A percentile compares a stretch with the other conserved stretches of the same genome.
Evolutionary conservation across 2,329 filamentous ascomycete genomes (phyloP).

Genomic region (Lasiodiplodia theobromae): DNA sequence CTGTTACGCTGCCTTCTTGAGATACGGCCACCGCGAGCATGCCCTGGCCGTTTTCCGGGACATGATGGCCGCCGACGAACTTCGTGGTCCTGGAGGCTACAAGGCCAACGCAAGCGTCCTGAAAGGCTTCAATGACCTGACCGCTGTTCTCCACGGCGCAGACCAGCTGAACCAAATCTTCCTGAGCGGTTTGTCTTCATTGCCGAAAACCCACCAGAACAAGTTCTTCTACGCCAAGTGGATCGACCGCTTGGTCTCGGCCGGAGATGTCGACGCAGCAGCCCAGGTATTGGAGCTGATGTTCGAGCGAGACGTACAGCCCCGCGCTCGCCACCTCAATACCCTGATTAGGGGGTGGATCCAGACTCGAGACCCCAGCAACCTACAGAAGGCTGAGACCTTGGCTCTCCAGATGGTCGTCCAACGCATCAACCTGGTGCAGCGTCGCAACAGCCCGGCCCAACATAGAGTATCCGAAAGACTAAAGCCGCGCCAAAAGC

Average conservation of each 20-base stretch:
- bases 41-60: conserved; percentile 83
- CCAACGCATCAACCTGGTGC: background rate
- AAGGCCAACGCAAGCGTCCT: background rate
- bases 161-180: conserved; percentile 57
- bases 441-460: background rate
- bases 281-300: conserved; percentile 77
- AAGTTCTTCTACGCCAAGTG: conserved; percentile 87
- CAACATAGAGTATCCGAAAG: background rate
- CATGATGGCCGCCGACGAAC: conserved; percentile 62
- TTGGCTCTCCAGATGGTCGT: conserved; percentile 48
- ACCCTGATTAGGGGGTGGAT: conserved; percentile 79
- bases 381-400: conserved; percentile 43
- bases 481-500: background rate
- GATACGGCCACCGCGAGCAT: conserved; percentile 68
- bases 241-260: conserved; percentile 82
- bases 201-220: conserved; percentile 65
- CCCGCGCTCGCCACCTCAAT: conserved; percentile 79
- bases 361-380: conserved; percentile 49
- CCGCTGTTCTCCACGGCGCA: conserved; percentile 33
- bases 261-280: conserved; percentile 67
- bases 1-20: conserved; percentile 74
- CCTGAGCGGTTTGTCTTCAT: conserved; percentile 56
- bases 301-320: conserved; percentile 70
- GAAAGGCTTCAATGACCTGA: conserved; percentile 30
- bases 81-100: background rate